phyloP scores from a whole-genome alignment of 345 rosid species.

The Gossypium thurberi region DNA sequence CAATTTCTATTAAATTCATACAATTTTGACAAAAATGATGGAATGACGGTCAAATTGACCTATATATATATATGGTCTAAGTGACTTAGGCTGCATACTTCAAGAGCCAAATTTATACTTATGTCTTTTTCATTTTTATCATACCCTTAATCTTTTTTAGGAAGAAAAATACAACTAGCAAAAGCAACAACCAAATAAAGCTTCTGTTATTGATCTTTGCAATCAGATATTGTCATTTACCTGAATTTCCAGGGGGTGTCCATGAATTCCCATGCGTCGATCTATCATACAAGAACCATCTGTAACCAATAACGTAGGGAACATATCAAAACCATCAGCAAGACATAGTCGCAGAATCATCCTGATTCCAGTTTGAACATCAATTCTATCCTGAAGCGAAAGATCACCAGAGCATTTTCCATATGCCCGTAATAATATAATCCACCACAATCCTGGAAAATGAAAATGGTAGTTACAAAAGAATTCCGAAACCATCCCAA shows the following conservation, averaged over 20 bases:
- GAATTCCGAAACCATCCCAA: background rate
- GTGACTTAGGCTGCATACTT: too few relatives aligned
- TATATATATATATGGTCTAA: too few relatives aligned
- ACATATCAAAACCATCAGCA: conserved; percentile 89
- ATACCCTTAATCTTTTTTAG: background rate
- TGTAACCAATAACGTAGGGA: conserved; percentile 78
- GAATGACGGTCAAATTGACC: too few relatives aligned
- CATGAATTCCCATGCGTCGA: conserved; percentile 92
- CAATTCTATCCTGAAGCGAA: conserved; percentile 76
- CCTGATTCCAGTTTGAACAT: conserved; percentile 90
- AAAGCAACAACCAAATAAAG: background rate
- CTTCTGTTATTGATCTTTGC: background rate
- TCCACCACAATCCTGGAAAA: conserved; percentile 88
- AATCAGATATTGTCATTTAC: conserved; percentile 20
- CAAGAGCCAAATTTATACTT: too few relatives aligned
- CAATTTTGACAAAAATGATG: too few relatives aligned
- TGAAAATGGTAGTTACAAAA: conserved; percentile 16
- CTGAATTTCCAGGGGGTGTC: conserved; percentile 93
- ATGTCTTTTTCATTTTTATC: background rate
- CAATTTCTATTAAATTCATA: too few relatives aligned
- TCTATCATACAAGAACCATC: conserved; percentile 98
- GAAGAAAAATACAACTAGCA: background rate
- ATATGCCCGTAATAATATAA: conserved; percentile 79
- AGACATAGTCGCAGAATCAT: conserved; percentile 77
- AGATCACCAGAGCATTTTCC: conserved; percentile 86